Percentiles rank a stretch among this genome's conserved stretches.
Conservation (phyloP, 768 basidiomycete genomes). For the Termitomyces sp. region DNA sequence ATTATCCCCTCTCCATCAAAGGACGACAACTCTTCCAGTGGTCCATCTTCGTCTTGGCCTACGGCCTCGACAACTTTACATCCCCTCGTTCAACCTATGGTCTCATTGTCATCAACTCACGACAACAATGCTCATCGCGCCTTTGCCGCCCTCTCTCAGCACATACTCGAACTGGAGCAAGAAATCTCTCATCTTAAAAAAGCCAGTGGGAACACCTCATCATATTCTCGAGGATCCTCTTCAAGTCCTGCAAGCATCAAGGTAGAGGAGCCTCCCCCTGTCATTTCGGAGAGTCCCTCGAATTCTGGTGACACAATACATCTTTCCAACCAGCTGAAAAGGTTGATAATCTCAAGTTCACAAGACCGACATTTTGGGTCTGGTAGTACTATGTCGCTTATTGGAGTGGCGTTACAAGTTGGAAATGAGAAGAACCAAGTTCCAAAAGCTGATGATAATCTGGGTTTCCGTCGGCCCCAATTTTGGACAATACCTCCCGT, state of each 20-base stretch:
- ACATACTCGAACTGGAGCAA: slow-evolving; percentile 11
- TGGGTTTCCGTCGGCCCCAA: slow-evolving; percentile 5
- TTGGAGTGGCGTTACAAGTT: slow-evolving; percentile 14
- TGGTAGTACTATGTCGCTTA: slow-evolving; percentile 13
- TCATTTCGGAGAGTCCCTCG: not conserved
- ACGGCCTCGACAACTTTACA: not conserved
- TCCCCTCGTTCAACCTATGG: slow-evolving; percentile 10
- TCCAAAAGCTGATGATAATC: not conserved
- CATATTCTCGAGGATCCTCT: not conserved
- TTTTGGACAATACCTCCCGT: slow-evolving; percentile 15
- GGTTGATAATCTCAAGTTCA: slow-evolving; percentile 8
- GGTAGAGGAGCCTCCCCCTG: not conserved
- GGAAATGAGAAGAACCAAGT: slow-evolving; percentile 7
- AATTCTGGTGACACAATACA: slow-evolving; percentile 3
- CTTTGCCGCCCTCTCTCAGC: slow-evolving; percentile 9
- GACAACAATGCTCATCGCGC: slow-evolving; percentile 7
- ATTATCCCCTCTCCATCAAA: not conserved
- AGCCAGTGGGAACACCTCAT: not conserved
- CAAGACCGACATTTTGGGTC: slow-evolving; percentile 14
- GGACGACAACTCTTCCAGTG: not conserved
- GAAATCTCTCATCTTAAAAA: slow-evolving; percentile 11
- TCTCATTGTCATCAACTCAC: slow-evolving; percentile 4
- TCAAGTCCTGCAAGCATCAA: not conserved
- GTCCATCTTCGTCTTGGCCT: not conserved
- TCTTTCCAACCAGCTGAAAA: slow-evolving; percentile 11